A percentile compares a stretch with the other conserved stretches of the same genome.
Conservation (phyloP, 1,139 yeast species). For the Groenewaldozyma auringiensis region DNA sequence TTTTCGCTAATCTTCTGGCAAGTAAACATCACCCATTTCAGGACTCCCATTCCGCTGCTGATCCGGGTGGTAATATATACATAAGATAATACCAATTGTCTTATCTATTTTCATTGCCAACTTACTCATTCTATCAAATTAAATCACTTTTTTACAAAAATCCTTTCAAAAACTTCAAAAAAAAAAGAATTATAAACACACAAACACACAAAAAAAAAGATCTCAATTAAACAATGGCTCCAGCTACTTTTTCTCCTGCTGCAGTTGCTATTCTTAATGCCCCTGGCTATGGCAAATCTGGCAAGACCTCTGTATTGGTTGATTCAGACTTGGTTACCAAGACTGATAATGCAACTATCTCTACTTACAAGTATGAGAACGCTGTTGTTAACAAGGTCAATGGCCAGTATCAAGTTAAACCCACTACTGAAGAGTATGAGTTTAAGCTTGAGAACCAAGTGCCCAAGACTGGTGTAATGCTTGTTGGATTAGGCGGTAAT, state of each 20-base stretch:
- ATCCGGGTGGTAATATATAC: constrained; percentile 28
- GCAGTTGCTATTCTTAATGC: constrained; percentile 26
- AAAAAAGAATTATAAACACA: constrained; percentile 5
- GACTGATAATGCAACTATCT: constrained; percentile 51
- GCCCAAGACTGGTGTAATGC: constrained; percentile 82
- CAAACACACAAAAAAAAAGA: background rate
- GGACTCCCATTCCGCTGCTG: constrained; percentile 29
- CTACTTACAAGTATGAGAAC: constrained; percentile 67
- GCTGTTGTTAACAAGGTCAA: constrained; percentile 48
- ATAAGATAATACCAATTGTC: constrained; percentile 2
- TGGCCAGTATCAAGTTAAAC: constrained; percentile 62
- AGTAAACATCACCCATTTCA: constrained; percentile 32
- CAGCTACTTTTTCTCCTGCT: constrained; percentile 26
- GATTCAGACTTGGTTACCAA: constrained; percentile 55
- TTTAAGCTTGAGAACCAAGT: constrained; percentile 77
- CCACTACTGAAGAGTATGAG: constrained; percentile 65
- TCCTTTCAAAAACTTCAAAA: background rate
- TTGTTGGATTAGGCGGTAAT: constrained; percentile 95
- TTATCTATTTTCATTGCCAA: constrained; percentile 8
- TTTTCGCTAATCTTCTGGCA: constrained; percentile 29
- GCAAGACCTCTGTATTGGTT: constrained; percentile 42
- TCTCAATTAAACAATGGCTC: constrained; percentile 28
- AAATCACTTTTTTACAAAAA: too few relatives aligned
- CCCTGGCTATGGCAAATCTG: constrained; percentile 31
- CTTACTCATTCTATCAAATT: constrained; percentile 8